phyloP scores from a whole-genome alignment of 2,329 filamentous ascomycete species.

The Penicillium sclerotigenum region DNA sequence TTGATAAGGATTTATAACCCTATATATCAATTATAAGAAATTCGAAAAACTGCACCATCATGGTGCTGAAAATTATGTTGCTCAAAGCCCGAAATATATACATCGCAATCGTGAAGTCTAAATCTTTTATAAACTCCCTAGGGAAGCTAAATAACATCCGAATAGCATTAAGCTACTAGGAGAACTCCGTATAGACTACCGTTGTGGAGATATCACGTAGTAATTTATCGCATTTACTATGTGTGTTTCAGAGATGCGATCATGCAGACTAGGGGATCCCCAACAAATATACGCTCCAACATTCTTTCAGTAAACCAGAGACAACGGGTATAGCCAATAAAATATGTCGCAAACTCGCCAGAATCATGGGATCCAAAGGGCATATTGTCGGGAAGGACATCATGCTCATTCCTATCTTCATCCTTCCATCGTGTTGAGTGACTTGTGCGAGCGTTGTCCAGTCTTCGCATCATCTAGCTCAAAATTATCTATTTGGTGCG shows the following conservation, averaged over 20 bases:
- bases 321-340: slow-evolving; percentile 29
- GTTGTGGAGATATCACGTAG: no score
- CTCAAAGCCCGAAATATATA: no score
- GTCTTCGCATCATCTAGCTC: slow-evolving; percentile 53
- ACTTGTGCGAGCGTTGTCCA: slow-evolving; percentile 54
- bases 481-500: slow-evolving; percentile 57
- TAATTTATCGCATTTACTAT: no score
- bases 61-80: no score
- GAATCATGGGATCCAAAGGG: slow-evolving; percentile 55
- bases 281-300: slow-evolving; percentile 57
- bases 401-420: slow-evolving; percentile 50
- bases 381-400: slow-evolving; percentile 60
- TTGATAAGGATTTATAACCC: no score
- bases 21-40: no score
- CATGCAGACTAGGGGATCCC: slow-evolving; percentile 53
- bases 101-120: no score
- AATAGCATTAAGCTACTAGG: no score
- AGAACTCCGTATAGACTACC: no score
- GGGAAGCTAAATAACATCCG: no score
- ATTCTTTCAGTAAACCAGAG: slow-evolving; percentile 58
- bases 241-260: slow-evolving; percentile 52
- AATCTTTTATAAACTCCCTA: no score
- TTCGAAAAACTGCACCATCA: no score
- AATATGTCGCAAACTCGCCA: background rate
- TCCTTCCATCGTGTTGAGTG: slow-evolving; percentile 55